Percentiles rank a stretch among this genome's conserved stretches.
phyloP scores from a whole-genome alignment of 225 moss, liverwort and hornwort species.

The Lunularia cruciata region DNA sequence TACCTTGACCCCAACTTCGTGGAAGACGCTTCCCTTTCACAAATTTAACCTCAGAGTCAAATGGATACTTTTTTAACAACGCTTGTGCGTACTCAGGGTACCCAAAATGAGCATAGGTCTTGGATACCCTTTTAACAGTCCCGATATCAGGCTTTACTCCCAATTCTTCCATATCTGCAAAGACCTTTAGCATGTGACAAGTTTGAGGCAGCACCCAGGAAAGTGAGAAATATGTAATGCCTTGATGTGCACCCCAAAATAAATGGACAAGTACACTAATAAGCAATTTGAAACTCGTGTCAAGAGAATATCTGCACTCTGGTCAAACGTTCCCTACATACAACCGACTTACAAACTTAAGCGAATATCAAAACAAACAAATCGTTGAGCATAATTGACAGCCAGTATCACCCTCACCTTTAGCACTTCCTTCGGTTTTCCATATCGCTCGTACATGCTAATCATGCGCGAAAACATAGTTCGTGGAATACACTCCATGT shows the following conservation, averaged over 20 bases:
- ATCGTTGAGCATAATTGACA: no score
- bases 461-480: constrained; percentile 73
- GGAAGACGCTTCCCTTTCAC: constrained; percentile 10
- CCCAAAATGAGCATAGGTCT: constrained; percentile 34
- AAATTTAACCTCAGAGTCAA: neutral
- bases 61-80: constrained; percentile 21
- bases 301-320: no score
- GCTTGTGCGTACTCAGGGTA: constrained; percentile 37
- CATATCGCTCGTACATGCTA: constrained; percentile 81
- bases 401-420: no score
- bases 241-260: no score
- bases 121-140: constrained; percentile 34
- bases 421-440: constrained; percentile 67
- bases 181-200: constrained; percentile 29
- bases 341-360: no score
- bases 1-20: neutral
- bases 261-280: no score
- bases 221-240: no score
- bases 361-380: no score
- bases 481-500: constrained; percentile 78
- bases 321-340: no score
- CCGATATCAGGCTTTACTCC: constrained; percentile 36
- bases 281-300: no score
- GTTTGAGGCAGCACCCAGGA: constrained; percentile 3
- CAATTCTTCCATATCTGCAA: constrained; percentile 50